phyloP scores from a whole-genome alignment of 2,329 filamentous ascomycete species.

The Venturia oleaginea region DNA sequence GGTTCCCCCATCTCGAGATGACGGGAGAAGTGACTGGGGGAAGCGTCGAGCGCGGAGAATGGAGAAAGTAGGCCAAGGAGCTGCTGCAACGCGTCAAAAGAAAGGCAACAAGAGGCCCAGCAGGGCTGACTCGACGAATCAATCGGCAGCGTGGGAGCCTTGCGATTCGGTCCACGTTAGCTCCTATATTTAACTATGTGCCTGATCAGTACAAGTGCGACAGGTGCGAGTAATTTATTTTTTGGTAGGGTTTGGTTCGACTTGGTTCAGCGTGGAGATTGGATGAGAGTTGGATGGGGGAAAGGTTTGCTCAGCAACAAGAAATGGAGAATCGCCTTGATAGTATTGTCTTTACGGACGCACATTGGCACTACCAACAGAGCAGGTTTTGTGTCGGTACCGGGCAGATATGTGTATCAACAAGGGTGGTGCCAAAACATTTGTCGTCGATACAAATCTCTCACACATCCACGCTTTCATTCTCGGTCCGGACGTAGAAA shows the following conservation, averaged over 20 bases:
- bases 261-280: no score
- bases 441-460: background rate
- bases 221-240: background rate
- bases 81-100: background rate
- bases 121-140: background rate
- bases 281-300: background rate
- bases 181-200: background rate
- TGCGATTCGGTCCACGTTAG: background rate
- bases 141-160: background rate
- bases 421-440: background rate
- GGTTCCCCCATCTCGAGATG: slow-evolving; percentile 3
- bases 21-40: background rate
- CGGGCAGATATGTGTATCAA: background rate
- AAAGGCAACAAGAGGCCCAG: background rate
- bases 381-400: background rate
- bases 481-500: background rate
- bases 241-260: background rate
- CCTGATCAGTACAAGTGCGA: no score
- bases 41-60: background rate
- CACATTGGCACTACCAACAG: background rate
- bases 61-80: background rate
- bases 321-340: background rate
- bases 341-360: background rate
- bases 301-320: background rate
- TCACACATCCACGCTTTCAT: background rate